Conservation (phyloP, 2,329 filamentous ascomycete species). For the Penicillium sp. region DNA sequence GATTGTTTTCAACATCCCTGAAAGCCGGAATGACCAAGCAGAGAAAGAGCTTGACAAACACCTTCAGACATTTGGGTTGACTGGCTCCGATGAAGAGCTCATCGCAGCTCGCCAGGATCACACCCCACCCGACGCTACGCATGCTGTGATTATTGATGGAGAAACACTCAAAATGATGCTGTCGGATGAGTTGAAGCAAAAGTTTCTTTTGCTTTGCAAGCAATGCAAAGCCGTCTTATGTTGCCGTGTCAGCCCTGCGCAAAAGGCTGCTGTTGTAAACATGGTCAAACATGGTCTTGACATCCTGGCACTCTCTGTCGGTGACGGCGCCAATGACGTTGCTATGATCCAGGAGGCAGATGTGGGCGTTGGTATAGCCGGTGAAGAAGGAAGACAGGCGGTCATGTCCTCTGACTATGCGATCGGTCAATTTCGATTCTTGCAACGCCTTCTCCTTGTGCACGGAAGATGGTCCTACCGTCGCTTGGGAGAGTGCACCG, state of each 20-base stretch:
- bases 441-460: constrained; percentile 77
- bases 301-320: constrained; percentile 91
- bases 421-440: constrained; percentile 86
- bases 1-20: constrained; percentile 78
- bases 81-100: constrained; percentile 79
- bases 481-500: constrained; percentile 82
- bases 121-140: constrained; percentile 76
- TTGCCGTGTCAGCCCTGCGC: constrained; percentile 91
- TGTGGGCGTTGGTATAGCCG: constrained; percentile 92
- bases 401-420: constrained; percentile 96
- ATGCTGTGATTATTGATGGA: constrained; percentile 90
- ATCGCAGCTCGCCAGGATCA: constrained; percentile 73
- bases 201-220: constrained; percentile 92
- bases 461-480: constrained; percentile 97
- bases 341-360: constrained; percentile 98
- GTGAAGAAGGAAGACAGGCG: constrained; percentile 84
- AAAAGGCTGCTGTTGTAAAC: constrained; percentile 93
- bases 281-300: constrained; percentile 94
- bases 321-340: constrained; percentile 91
- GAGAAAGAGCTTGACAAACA: constrained; percentile 69
- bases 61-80: constrained; percentile 67
- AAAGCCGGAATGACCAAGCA: constrained; percentile 61
- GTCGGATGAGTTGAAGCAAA: constrained; percentile 74
- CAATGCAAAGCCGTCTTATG: constrained; percentile 95
- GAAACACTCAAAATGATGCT: constrained; percentile 87